phyloP scores from a whole-genome alignment of 371 early-diverging fungal species.

The Mucor circinelloides region DNA sequence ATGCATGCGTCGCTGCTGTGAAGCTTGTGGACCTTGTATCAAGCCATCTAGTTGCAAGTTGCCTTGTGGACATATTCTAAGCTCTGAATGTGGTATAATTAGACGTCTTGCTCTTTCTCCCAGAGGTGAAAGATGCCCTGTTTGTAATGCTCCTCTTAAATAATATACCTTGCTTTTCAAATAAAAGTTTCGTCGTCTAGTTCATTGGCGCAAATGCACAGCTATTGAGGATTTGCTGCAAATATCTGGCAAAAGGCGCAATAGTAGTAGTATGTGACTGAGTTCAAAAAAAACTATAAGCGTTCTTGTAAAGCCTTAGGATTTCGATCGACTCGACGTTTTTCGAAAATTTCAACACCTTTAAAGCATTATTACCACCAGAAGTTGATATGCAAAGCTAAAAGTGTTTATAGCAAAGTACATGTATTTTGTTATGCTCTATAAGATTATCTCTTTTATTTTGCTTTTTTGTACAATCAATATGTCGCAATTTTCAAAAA shows the following conservation, averaged over 20 bases:
- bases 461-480: neutral
- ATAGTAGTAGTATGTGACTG: no score
- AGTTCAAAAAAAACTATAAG: no score
- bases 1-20: slow-evolving; percentile 46
- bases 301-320: neutral
- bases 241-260: no score
- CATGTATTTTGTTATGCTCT: neutral
- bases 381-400: neutral
- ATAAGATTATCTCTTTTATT: neutral
- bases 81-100: slow-evolving; percentile 28
- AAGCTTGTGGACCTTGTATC: slow-evolving; percentile 50
- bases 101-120: slow-evolving; percentile 14
- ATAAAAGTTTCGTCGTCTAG: neutral
- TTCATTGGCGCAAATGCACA: neutral
- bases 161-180: neutral
- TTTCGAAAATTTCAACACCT: neutral
- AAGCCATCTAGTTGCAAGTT: slow-evolving; percentile 15
- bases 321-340: neutral
- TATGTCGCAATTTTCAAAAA: neutral
- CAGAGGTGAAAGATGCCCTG: slow-evolving; percentile 15
- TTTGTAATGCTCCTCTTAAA: slow-evolving; percentile 8
- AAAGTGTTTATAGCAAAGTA: neutral
- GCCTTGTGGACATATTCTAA: slow-evolving; percentile 40
- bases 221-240: neutral
- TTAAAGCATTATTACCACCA: neutral